Evolutionary conservation across 345 rosid species (phyloP).

Genomic region (Eucalyptus shirleyi): DNA sequence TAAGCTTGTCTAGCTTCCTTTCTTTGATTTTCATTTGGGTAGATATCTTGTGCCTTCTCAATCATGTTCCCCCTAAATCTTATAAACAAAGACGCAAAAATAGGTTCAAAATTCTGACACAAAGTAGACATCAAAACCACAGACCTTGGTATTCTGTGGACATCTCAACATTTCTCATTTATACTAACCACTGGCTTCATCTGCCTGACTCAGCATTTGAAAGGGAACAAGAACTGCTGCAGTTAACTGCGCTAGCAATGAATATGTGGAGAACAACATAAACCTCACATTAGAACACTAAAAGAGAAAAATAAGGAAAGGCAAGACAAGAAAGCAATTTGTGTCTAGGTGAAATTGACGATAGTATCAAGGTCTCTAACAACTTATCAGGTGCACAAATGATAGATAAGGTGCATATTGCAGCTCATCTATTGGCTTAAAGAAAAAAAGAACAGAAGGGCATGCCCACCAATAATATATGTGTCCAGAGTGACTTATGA

Average conservation of each 20-base stretch:
- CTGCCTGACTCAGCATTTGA: neutral
- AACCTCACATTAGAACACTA: neutral
- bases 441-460: neutral
- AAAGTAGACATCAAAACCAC: neutral
- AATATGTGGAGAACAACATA: neutral
- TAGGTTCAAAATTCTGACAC: neutral
- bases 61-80: neutral
- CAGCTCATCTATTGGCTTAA: neutral
- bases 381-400: neutral
- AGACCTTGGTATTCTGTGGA: neutral
- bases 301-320: neutral
- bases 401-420: neutral
- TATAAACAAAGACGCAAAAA: neutral
- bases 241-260: neutral
- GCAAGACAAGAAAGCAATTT: neutral
- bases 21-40: neutral
- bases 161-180: neutral
- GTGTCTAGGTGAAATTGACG: neutral
- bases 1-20: neutral
- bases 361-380: neutral
- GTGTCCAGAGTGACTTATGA: neutral
- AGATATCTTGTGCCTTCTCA: neutral
- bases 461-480: neutral
- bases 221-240: neutral
- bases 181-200: neutral